A percentile compares a stretch with the other conserved stretches of the same genome.
Conservation (phyloP, 371 early-diverging fungal species). For the Blakeslea trispora region DNA sequence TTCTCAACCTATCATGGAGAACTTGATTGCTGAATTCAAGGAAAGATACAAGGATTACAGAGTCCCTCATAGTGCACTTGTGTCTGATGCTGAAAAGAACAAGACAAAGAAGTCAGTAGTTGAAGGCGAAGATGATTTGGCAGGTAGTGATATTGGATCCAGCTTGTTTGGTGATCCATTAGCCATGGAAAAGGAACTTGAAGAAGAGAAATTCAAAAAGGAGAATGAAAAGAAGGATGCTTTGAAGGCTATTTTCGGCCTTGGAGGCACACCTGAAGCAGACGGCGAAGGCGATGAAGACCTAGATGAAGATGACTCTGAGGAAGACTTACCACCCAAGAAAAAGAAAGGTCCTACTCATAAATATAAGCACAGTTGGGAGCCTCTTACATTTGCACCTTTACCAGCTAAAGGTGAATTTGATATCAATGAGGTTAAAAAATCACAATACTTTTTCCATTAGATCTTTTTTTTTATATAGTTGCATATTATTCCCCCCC, state of each 20-base stretch:
- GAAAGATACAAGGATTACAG: slow-evolving; percentile 78
- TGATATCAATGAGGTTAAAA: slow-evolving; percentile 76
- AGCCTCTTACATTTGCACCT: slow-evolving; percentile 69
- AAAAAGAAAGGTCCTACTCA: slow-evolving; percentile 17
- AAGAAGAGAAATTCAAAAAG: slow-evolving; percentile 31
- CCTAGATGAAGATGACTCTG: slow-evolving; percentile 15
- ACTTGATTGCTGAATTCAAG: slow-evolving; percentile 81
- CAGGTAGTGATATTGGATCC: slow-evolving; percentile 3
- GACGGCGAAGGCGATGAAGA: slow-evolving; percentile 20
- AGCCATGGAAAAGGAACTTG: slow-evolving; percentile 16
- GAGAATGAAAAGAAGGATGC: slow-evolving; percentile 33
- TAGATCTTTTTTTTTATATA: slow-evolving; percentile 6
- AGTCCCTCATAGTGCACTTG: slow-evolving; percentile 52
- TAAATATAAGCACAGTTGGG: slow-evolving; percentile 62
- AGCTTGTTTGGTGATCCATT: slow-evolving; percentile 15
- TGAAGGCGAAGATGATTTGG: background rate
- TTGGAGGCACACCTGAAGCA: slow-evolving; percentile 15
- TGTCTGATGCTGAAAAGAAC: slow-evolving; percentile 1
- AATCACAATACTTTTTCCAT: slow-evolving; percentile 92
- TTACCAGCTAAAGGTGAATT: slow-evolving; percentile 86
- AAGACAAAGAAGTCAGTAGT: background rate
- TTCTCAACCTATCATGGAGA: slow-evolving; percentile 80
- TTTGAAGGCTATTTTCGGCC: slow-evolving; percentile 37
- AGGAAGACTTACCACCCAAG: slow-evolving; percentile 20
- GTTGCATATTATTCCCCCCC: slow-evolving; percentile 5